Percentiles rank a stretch among this genome's conserved stretches.
Conservation (phyloP, 352 stramenopile genomes). For the Globisporangium abappressorium region DNA sequence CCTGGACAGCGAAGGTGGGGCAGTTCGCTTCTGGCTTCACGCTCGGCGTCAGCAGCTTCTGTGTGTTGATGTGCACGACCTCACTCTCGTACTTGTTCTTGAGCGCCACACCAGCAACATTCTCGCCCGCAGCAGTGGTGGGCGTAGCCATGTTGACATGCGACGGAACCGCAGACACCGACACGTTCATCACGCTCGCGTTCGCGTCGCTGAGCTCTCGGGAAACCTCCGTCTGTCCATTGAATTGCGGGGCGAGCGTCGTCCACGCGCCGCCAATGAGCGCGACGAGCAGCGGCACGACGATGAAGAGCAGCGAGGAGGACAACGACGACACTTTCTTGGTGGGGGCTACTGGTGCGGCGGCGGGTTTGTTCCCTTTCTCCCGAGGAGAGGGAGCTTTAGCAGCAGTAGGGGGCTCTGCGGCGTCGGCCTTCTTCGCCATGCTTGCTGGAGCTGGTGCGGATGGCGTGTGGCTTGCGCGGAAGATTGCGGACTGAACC, state of each 20-base stretch:
- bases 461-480: not conserved
- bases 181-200: not conserved
- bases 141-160: not conserved
- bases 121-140: not conserved
- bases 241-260: constrained; percentile 6
- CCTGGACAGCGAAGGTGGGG: constrained; percentile 23
- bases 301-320: constrained; percentile 29
- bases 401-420: not conserved
- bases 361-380: not conserved
- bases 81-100: constrained; percentile 60
- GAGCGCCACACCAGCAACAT: constrained; percentile 20
- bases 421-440: not conserved
- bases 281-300: constrained; percentile 32
- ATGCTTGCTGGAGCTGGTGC: not conserved
- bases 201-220: constrained; percentile 13
- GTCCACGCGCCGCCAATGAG: constrained; percentile 31
- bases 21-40: constrained; percentile 17
- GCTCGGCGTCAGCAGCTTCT: constrained; percentile 29
- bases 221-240: not conserved
- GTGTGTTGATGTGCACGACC: constrained; percentile 42
- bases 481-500: constrained; percentile 1
- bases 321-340: not conserved
- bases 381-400: not conserved
- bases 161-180: not conserved
- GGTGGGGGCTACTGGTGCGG: not conserved